phyloP scores from a whole-genome alignment of 2,329 filamentous ascomycete genomes.

The Fusarium equiseti region DNA sequence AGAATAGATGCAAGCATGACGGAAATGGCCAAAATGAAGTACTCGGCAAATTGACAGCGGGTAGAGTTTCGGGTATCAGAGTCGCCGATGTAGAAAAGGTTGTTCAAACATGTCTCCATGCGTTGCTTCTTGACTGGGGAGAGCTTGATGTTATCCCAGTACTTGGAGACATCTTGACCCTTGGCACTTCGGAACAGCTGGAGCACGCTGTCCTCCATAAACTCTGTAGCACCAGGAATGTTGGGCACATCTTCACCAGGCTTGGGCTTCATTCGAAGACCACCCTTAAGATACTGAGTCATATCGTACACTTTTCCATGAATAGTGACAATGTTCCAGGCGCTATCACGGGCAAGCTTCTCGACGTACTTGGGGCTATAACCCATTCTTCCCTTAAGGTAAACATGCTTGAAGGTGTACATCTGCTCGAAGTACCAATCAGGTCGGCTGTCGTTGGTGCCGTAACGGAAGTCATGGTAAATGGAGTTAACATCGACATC shows the following conservation, averaged over 20 bases:
- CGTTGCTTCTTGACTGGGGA: constrained; percentile 66
- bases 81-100: constrained; percentile 93
- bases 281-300: constrained; percentile 83
- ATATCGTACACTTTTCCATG: constrained; percentile 88
- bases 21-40: constrained; percentile 88
- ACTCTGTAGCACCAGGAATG: constrained; percentile 71
- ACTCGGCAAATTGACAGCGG: constrained; percentile 87
- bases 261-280: constrained; percentile 72
- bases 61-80: constrained; percentile 90
- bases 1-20: constrained; percentile 84
- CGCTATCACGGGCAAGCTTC: constrained; percentile 73
- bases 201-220: constrained; percentile 83
- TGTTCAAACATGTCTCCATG: constrained; percentile 89
- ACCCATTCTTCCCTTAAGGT: constrained; percentile 87
- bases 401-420: constrained; percentile 79
- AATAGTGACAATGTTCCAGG: constrained; percentile 80
- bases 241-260: constrained; percentile 63
- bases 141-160: constrained; percentile 80
- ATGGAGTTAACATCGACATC: constrained; percentile 76
- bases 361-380: constrained; percentile 83
- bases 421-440: constrained; percentile 97
- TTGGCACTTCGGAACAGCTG: constrained; percentile 80
- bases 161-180: constrained; percentile 84
- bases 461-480: constrained; percentile 94
- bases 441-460: constrained; percentile 81